Percentiles rank a stretch among this genome's conserved stretches.
phyloP scores from a whole-genome alignment of 805 yeast genomes.

The Candida tibetensis region DNA sequence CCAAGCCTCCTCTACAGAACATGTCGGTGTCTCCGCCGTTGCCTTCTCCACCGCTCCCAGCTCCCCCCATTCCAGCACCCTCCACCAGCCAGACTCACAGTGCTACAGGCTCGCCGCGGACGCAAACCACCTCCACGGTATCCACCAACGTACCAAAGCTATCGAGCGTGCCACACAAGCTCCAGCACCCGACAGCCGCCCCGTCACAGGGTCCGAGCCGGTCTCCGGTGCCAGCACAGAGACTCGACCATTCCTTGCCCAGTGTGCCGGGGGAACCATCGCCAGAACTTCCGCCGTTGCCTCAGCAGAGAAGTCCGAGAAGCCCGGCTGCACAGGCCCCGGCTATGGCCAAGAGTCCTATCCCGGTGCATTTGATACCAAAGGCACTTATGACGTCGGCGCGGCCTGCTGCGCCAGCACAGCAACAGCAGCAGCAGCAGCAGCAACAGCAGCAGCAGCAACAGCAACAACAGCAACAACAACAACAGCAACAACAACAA shows the following conservation, averaged over 20 bases:
- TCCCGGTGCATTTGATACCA: background rate
- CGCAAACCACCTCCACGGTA: background rate
- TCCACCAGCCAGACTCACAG: no score
- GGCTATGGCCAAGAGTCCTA: background rate
- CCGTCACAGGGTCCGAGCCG: background rate
- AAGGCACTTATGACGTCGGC: background rate
- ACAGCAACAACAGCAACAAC: conserved; percentile 3
- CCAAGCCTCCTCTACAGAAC: no score
- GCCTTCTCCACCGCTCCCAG: no score
- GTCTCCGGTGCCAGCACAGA: background rate
- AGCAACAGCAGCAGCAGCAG: background rate
- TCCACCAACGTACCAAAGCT: background rate
- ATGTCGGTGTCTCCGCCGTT: no score
- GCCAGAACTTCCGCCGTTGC: conserved; percentile 4
- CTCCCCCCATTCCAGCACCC: no score
- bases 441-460: background rate
- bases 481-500: background rate
- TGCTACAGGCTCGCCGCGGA: background rate
- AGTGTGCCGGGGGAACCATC: background rate
- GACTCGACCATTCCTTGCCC: conserved; percentile 2
- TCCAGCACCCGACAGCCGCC: background rate
- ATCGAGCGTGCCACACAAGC: background rate
- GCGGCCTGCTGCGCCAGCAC: background rate
- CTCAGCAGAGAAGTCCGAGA: background rate
- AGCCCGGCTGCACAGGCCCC: background rate